Percentiles rank a stretch among this genome's conserved stretches.
phyloP scores from a whole-genome alignment of 2,329 filamentous ascomycete genomes.

The Xenoacremonium recifei region DNA sequence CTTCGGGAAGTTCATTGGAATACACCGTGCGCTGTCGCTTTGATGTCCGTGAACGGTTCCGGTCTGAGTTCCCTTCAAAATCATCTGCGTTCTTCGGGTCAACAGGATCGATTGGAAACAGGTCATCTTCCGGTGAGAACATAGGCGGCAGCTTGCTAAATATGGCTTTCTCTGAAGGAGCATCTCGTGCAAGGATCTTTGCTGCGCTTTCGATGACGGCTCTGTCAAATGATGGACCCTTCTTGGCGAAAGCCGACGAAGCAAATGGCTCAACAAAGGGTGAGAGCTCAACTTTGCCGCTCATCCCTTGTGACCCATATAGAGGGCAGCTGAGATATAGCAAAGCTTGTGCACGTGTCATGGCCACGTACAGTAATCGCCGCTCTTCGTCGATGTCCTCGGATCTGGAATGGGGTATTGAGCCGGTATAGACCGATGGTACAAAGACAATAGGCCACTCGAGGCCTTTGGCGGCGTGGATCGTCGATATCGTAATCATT shows the following conservation, averaged over 20 bases:
- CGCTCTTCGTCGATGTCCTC: slow-evolving; percentile 88
- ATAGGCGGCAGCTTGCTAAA: slow-evolving; percentile 51
- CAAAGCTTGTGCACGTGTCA: slow-evolving; percentile 87
- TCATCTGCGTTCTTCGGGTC: slow-evolving; percentile 29
- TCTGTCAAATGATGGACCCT: slow-evolving; percentile 69
- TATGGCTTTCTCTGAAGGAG: slow-evolving; percentile 56
- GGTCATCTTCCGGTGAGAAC: slow-evolving; percentile 62
- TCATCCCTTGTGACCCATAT: slow-evolving; percentile 59
- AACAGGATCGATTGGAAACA: slow-evolving; percentile 64
- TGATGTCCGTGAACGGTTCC: slow-evolving; percentile 19
- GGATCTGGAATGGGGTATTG: slow-evolving; percentile 82
- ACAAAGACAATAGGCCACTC: slow-evolving; percentile 97
- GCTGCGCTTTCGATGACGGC: slow-evolving; percentile 64
- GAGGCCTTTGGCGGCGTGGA: slow-evolving; percentile 91
- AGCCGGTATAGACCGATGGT: slow-evolving; percentile 84
- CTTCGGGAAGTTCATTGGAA: slow-evolving; percentile 11
- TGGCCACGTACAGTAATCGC: slow-evolving; percentile 87
- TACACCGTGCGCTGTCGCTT: slow-evolving; percentile 29
- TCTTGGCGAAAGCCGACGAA: slow-evolving; percentile 44
- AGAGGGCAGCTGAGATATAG: slow-evolving; percentile 82
- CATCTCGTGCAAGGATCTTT: slow-evolving; percentile 64
- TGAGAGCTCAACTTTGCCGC: slow-evolving; percentile 66
- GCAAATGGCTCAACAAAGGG: slow-evolving; percentile 62
- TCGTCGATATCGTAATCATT: slow-evolving; percentile 88
- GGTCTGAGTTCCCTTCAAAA: slow-evolving; percentile 13